Base-by-base conservation (phyloP, 345 rosid genomes). In the Aurinia saxatilis region DNA sequence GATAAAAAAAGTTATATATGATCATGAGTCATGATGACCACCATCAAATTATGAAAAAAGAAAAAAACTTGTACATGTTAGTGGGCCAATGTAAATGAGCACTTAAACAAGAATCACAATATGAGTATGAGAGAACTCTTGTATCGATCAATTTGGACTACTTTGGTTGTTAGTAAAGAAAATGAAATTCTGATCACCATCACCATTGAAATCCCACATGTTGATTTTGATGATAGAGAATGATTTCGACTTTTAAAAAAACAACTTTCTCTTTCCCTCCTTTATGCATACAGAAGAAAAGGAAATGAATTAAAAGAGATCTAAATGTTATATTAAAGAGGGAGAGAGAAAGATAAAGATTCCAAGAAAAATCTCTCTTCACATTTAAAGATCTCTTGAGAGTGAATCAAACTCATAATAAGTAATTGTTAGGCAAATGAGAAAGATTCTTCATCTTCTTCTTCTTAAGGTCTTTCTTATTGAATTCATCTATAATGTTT, bases 201-300 rank as follows among this genome's bases (percentile, higher is more conserved):
- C 60, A 42, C 42, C 4, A 53, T 52, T 53, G 25, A 36, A 60
- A 60, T 16, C 49, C 64, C 44, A n/a, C 67, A 61, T 69, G 73
- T 25, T 52, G 56, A 60, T 52, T 60, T 68, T 68, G 67, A 68
- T 62, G 61, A 68, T 52, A 50, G 50, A 10, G 67, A 69, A 69
- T 69, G 62, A 69, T 69, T 69, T 61, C 67, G 31, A 46, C 68
- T 62, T 70, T 48, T 10, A 0, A 18, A 54, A n/a, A 60, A 60
- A 45, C 25, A 31, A 69, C 67, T 69, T 55, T 48, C 45, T 62
- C 45, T 29, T 63, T 70, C 74, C 74, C 74, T 70, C 41, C 66
- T 59, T 45, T 44, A 23, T 50, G 62, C 14, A 73, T 75, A 75
- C 65, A 73, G 67, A 72, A 65, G 72, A 49, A 73, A 41, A 67